These are phyloP conservation scores for Colletotrichum sansevieriae DNA, from an alignment of 2,329 filamentous ascomycete genomes.

Conservation along the genomic window DNA sequence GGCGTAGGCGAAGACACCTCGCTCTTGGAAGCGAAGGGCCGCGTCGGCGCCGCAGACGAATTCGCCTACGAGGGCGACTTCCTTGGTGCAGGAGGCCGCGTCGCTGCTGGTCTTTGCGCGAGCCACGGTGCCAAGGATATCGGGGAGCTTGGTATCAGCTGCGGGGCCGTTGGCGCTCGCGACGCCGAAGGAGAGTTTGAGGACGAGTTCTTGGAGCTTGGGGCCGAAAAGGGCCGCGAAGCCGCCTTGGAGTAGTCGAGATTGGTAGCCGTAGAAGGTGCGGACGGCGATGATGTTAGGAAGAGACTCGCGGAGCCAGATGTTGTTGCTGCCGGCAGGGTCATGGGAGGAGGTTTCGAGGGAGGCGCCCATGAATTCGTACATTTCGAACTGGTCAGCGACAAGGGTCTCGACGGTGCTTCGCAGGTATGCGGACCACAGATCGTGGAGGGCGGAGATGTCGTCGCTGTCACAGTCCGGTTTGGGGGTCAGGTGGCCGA, in stretches of 20 bases:
- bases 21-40: constrained; percentile 62
- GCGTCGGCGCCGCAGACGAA: constrained; percentile 61
- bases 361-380: constrained; percentile 61
- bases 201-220: constrained; percentile 65
- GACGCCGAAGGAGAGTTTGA: constrained; percentile 65
- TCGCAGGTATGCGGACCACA: constrained; percentile 64
- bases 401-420: constrained; percentile 65
- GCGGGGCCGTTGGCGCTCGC: constrained; percentile 55
- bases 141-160: constrained; percentile 56
- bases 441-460: constrained; percentile 60
- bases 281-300: constrained; percentile 64
- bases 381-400: constrained; percentile 66
- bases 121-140: constrained; percentile 58
- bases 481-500: constrained; percentile 64
- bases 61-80: constrained; percentile 63
- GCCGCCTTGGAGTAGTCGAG: constrained; percentile 62
- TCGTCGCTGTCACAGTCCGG: constrained; percentile 60
- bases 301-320: constrained; percentile 61
- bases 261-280: constrained; percentile 66
- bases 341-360: constrained; percentile 28
- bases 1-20: constrained; percentile 64
- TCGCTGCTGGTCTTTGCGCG: constrained; percentile 59
- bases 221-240: constrained; percentile 64
- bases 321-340: constrained; percentile 46
- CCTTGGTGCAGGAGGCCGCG: constrained; percentile 59